Base-by-base conservation (phyloP, 495 filamentous ascomycete genomes). In the Talaromyces wortmannii region DNA sequence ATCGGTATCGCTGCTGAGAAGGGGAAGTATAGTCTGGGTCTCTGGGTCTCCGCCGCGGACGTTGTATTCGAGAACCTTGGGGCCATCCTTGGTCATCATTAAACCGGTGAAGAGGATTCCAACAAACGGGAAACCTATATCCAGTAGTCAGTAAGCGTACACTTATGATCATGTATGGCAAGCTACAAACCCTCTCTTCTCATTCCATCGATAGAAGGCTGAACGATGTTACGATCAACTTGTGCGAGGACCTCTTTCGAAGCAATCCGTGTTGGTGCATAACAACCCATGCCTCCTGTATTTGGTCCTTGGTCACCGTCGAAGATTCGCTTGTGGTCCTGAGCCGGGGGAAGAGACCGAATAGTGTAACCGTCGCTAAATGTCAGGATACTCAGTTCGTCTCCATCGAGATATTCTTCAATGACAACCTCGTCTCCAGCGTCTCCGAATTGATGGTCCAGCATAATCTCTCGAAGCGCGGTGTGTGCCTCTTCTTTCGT, bases 271-370 rank as follows among this genome's bases (percentile, higher is more conserved):
- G 91, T 95, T 15, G 91, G 91, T 36, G 91, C 91, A 72, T 98
- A 98, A 71, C 90, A 95, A 54, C 94, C 94, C 94, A 98, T 97
- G 12, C 94, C 95, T 48, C 94, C 95, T 6, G 94, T 98, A 73
- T 97, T 98, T 16, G 91, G 88, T 3, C 94, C 94, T 36, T 83
- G 79, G 63, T 98, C 94, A 50, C 89, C 90, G 63, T 98, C 95
- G 52, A 86, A 88, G 50, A 96, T 88, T 48, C 88, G 83, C 78
- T 98, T 98, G 74, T 97, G 94, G 66, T 98, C 94, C 64, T 98
- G 94, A 10, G 94, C 94, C 1, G 95, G 83, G 40, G 91, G 91
- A n/a, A 97, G 78, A 8, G 86, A 88, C 61, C 79, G 80, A 59
- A 95, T 87, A 4, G 87, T 90, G 61, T 87, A 88, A 29, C 94